These are phyloP conservation scores for Adansonia gregorii DNA, from an alignment of 441 rosid genomes.

Conservation along the genomic window DNA sequence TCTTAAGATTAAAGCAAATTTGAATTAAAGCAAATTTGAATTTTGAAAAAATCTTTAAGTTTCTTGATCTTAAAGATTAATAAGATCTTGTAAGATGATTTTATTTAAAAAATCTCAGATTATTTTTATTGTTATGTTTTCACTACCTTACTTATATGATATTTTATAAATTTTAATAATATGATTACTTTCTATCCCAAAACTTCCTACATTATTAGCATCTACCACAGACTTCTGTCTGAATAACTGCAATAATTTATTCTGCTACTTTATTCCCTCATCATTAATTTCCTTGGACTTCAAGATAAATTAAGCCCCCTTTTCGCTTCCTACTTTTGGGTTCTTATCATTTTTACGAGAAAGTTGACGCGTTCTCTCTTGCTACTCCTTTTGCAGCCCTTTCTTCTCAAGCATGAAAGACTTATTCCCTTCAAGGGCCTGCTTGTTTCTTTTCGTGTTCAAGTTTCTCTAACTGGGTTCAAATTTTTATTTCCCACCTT, in stretches of 20 bases:
- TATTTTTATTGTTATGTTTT: no score
- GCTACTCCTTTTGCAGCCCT: slow-evolving; percentile 35
- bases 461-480: slow-evolving; percentile 54
- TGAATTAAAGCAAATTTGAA: no score
- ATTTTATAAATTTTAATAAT: no score
- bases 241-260: slow-evolving; percentile 45
- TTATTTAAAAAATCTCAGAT: no score
- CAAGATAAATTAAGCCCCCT: slow-evolving; percentile 29
- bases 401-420: slow-evolving; percentile 49
- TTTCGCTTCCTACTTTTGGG: slow-evolving; percentile 43
- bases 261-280: slow-evolving; percentile 52
- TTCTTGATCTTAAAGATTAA: no score
- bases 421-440: slow-evolving; percentile 38
- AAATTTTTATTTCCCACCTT: slow-evolving; percentile 53
- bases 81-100: no score
- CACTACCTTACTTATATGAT: no score
- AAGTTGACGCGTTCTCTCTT: slow-evolving; percentile 33
- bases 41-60: no score
- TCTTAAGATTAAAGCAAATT: no score
- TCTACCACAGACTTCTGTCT: slow-evolving; percentile 40
- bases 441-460: slow-evolving; percentile 48
- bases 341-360: slow-evolving; percentile 29
- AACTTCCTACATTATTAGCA: no score
- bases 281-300: slow-evolving; percentile 49
- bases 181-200: no score